These are phyloP conservation scores for Talaromyces atroroseus DNA, from an alignment of 2,329 filamentous ascomycete genomes.

Conservation along the genomic window DNA sequence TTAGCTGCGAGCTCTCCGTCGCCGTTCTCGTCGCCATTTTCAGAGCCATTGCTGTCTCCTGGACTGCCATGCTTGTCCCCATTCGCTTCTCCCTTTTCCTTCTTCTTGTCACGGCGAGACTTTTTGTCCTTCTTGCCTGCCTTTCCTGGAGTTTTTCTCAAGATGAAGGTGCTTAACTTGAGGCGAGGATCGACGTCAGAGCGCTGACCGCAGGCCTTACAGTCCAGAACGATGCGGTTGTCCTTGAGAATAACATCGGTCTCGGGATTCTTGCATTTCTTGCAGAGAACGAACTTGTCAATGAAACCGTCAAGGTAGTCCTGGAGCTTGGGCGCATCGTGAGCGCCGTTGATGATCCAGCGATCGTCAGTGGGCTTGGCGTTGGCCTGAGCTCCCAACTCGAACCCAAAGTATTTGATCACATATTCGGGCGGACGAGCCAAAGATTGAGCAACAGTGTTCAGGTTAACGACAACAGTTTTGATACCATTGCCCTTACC, in stretches of 20 bases:
- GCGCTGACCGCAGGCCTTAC: constrained; percentile 96
- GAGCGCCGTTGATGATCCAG: constrained; percentile 99
- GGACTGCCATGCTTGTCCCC: constrained; percentile 52
- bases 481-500: constrained; percentile 99
- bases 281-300: constrained; percentile 97
- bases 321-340: constrained; percentile 91
- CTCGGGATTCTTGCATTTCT: constrained; percentile 99
- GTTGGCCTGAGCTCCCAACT: constrained; percentile 97
- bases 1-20: constrained; percentile 63
- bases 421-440: constrained; percentile 89
- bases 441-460: constrained; percentile 85
- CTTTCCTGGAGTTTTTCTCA: constrained; percentile 90
- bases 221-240: constrained; percentile 84
- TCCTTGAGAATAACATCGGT: constrained; percentile 95
- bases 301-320: constrained; percentile 99
- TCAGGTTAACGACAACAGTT: constrained; percentile 94
- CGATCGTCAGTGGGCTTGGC: constrained; percentile 94
- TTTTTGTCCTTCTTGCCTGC: constrained; percentile 97
- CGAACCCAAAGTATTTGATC: constrained; percentile 99
- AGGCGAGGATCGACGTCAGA: constrained; percentile 85
- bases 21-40: constrained; percentile 59
- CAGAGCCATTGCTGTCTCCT: constrained; percentile 60
- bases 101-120: constrained; percentile 70
- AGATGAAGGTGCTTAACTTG: constrained; percentile 94
- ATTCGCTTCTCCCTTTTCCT: constrained; percentile 59